Conservation (phyloP, 306 rosid genomes). For the Datisca glomerata region DNA sequence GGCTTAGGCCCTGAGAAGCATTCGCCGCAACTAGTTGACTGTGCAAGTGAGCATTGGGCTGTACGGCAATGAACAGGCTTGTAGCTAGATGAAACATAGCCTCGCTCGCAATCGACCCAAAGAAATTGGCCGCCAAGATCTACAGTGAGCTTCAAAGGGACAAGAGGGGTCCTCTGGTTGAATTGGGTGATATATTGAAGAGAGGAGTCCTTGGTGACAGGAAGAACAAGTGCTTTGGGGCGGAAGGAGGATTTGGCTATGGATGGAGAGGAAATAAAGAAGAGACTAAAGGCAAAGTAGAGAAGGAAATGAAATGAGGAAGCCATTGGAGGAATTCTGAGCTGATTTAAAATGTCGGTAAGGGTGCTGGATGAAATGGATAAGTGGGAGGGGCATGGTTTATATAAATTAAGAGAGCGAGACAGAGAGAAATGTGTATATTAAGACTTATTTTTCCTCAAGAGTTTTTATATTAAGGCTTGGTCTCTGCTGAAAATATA, state of each 20-base stretch:
- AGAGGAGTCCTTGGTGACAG: slow-evolving; percentile 30
- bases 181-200: slow-evolving; percentile 23
- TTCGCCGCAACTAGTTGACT: not conserved
- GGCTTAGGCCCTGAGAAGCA: slow-evolving; percentile 16
- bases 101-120: slow-evolving; percentile 42
- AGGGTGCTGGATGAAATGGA: no score
- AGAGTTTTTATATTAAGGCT: no score
- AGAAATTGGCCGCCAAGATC: slow-evolving; percentile 47
- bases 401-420: no score
- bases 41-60: slow-evolving; percentile 32
- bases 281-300: slow-evolving; percentile 4
- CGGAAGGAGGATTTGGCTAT: slow-evolving; percentile 32
- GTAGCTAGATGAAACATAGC: slow-evolving; percentile 35
- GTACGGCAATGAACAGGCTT: slow-evolving; percentile 33
- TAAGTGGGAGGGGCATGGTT: no score
- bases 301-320: slow-evolving; percentile 9
- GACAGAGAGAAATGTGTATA: no score
- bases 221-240: slow-evolving; percentile 46
- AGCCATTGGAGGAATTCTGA: slow-evolving; percentile 23
- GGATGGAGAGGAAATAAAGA: slow-evolving; percentile 10
- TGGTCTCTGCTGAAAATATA: no score
- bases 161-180: slow-evolving; percentile 48
- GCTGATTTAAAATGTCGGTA: no score
- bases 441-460: no score
- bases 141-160: slow-evolving; percentile 38